phyloP scores from a whole-genome alignment of 805 yeast genomes.

The Isabelozyma gotoi region DNA sequence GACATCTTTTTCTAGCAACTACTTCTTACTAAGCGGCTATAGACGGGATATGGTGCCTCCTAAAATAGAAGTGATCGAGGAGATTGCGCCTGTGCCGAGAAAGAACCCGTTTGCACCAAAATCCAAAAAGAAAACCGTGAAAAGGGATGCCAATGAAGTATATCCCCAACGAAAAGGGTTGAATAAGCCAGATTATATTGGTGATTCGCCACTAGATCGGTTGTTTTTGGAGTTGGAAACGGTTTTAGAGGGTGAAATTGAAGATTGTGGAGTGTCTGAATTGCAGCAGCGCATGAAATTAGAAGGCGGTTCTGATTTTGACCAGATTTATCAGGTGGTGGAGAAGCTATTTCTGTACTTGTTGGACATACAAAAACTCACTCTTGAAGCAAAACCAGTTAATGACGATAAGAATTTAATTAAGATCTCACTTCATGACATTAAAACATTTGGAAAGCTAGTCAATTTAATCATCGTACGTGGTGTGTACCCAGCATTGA shows the following conservation, averaged over 20 bases:
- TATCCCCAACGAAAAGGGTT: conserved; percentile 34
- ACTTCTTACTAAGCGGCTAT: neutral
- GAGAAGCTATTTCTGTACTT: conserved; percentile 32
- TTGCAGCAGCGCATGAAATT: conserved; percentile 4
- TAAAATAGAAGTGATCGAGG: conserved; percentile 18
- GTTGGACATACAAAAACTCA: conserved; percentile 35
- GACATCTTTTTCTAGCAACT: neutral
- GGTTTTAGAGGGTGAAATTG: conserved; percentile 21
- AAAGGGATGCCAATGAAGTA: conserved; percentile 29
- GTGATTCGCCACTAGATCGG: conserved; percentile 33
- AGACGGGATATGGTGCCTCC: conserved; percentile 13
- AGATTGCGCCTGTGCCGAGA: conserved; percentile 1
- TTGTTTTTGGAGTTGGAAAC: conserved; percentile 30
- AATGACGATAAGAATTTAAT: conserved; percentile 36
- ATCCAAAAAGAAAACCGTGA: conserved; percentile 24
- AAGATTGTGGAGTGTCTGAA: conserved; percentile 16
- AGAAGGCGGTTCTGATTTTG: conserved; percentile 6
- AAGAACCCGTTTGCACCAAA: conserved; percentile 31
- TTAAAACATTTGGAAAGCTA: conserved; percentile 67
- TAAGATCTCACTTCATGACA: conserved; percentile 80
- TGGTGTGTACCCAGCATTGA: conserved; percentile 68
- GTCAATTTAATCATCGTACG: conserved; percentile 64
- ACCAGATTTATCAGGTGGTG: conserved; percentile 9
- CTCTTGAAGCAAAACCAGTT: conserved; percentile 22
- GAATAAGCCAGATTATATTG: conserved; percentile 26